Evolutionary conservation across 257 asterid genomes (phyloP), one percentile per base, ranked within the genome.

Genomic region (Hygrophila difformis): DNA sequence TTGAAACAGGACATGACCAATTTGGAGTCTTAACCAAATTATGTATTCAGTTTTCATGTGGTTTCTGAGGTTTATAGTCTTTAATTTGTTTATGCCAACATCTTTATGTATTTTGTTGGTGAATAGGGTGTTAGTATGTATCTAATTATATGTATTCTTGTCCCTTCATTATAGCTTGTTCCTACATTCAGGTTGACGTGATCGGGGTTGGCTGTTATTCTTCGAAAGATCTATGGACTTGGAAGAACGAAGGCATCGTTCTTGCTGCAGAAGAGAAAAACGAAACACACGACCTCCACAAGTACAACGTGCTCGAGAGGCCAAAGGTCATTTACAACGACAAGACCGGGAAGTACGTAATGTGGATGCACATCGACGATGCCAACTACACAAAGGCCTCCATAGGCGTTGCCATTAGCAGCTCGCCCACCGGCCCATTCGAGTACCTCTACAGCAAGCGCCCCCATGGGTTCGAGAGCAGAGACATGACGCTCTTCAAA

Each of bases 331-430:
- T 91, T 14, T 82, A 79, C 68, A 82, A 91, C 3, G 81, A 69
- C 19, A 72, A 65, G 46, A 86, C 94, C 0, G 55, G 51, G 12
- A 81, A 76, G 62, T 91, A 75, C 8, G 80, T 86, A 33, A 91
- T 86, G 99, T 91, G 97, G 99, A 91, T 86, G 99, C 99, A 86
- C 71, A 68, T 91, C 1, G 97, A 91, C 21, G 87, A 91, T 41
- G 49, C 74, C 6, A 82, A 91, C 80, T 91, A 91, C 72, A 86
- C 99, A 18, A 82, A 83, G 66, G 99, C 99, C 57, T 72, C 94
- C 0, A n/a, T n/a, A n/a, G n/a, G n/a, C n/a, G n/a, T n/a, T n/a
- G n/a, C n/a, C n/a, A n/a, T n/a, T n/a, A n/a, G 78, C 19, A 68
- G 69, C 59, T 69, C 67, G 52, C 99, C 99, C 0, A 73, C 72